Percentiles rank a stretch among this genome's conserved stretches.
Conservation (phyloP, 2,329 filamentous ascomycete species). For the Colletotrichum tropicicola region DNA sequence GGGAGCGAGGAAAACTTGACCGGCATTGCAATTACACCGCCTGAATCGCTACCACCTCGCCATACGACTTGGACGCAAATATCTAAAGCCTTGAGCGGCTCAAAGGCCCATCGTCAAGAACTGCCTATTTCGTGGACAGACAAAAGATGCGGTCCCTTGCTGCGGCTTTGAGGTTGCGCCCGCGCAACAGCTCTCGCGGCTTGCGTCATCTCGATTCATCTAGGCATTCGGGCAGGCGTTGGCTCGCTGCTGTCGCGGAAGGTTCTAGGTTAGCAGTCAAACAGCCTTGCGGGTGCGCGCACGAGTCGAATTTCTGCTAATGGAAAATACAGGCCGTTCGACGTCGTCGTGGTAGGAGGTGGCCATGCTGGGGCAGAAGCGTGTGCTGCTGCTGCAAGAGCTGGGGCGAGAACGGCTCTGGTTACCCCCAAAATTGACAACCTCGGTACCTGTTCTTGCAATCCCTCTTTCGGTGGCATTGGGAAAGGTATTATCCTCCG, state of each 20-base stretch:
- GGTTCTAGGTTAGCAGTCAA: conserved; percentile 37
- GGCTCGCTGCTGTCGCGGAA: conserved; percentile 42
- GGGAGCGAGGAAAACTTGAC: too few species aligned
- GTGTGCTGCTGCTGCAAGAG: conserved; percentile 86
- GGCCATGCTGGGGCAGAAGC: conserved; percentile 97
- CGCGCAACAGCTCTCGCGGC: neutral
- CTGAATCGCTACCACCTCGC: too few species aligned
- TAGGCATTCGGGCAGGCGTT: conserved; percentile 21
- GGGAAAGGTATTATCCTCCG: conserved; percentile 96
- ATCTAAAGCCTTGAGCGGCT: too few species aligned
- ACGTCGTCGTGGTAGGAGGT: conserved; percentile 95
- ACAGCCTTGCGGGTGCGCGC: too few species aligned
- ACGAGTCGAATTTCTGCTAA: too few species aligned
- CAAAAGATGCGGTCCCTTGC: conserved; percentile 16
- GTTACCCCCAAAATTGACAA: conserved; percentile 90
- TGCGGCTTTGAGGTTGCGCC: conserved; percentile 9
- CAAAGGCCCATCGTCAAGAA: neutral
- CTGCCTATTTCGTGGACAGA: neutral
- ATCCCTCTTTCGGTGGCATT: conserved; percentile 97
- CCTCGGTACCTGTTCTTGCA: conserved; percentile 94
- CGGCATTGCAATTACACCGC: too few species aligned
- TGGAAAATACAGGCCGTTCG: conserved; percentile 68
- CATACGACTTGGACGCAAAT: too few species aligned
- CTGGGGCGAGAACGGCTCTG: conserved; percentile 88
- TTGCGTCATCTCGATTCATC: conserved; percentile 1